Evolutionary conservation across 768 basidiomycete genomes (phyloP).

Genomic region (Xerocomus spinulosus): DNA sequence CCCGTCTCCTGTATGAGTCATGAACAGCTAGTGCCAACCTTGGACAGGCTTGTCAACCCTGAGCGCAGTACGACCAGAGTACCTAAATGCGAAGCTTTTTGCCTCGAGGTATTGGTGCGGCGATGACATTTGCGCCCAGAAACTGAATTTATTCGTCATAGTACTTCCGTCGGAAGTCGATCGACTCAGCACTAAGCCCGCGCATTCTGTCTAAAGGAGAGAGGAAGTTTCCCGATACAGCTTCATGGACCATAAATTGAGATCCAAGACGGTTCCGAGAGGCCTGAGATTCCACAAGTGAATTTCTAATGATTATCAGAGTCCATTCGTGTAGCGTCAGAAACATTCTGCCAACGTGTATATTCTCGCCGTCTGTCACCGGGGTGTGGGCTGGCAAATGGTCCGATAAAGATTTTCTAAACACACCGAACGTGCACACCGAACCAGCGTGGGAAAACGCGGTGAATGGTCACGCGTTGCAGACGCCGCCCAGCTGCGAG

Average conservation of each 20-base stretch:
- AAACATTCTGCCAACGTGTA: constrained; percentile 28
- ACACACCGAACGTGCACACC: constrained; percentile 12
- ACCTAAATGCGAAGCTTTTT: constrained; percentile 27
- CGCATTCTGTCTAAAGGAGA: constrained; percentile 11
- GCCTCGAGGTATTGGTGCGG: constrained; percentile 34
- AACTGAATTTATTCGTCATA: constrained; percentile 27
- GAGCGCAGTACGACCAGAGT: constrained; percentile 26
- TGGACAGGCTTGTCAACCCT: constrained; percentile 28
- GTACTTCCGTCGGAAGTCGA: constrained; percentile 22
- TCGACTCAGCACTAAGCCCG: constrained; percentile 21
- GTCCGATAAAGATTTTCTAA: constrained; percentile 21
- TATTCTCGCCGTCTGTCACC: constrained; percentile 24
- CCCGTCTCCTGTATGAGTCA: constrained; percentile 15
- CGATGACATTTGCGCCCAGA: constrained; percentile 26
- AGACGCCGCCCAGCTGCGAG: constrained; percentile 17
- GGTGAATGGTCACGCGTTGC: constrained; percentile 24
- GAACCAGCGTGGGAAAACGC: constrained; percentile 19
- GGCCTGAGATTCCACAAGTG: constrained; percentile 14
- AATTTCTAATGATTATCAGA: constrained; percentile 29
- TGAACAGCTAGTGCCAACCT: constrained; percentile 10
- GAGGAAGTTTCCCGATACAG: constrained; percentile 8
- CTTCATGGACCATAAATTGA: constrained; percentile 5
- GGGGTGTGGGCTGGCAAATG: constrained; percentile 18
- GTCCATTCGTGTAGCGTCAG: constrained; percentile 21
- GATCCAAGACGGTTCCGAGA: constrained; percentile 23